Conservation (phyloP, 2,329 filamentous ascomycete species). For the Annulohypoxylon truncatum region DNA sequence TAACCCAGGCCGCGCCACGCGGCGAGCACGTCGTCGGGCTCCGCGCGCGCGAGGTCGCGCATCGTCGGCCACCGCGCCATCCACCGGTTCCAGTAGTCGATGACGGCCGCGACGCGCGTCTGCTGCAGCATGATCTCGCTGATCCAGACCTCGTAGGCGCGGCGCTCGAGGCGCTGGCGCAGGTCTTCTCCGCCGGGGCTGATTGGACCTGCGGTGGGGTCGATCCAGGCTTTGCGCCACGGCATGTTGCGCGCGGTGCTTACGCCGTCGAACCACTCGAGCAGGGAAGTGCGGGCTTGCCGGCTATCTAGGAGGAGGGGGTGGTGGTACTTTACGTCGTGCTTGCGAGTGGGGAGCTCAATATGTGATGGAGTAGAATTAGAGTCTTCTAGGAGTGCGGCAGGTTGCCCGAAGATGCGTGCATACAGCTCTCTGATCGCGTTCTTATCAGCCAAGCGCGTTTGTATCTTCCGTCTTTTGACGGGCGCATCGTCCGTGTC, state of each 20-base stretch:
- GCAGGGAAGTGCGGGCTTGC: slow-evolving; percentile 53
- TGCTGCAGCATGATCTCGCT: slow-evolving; percentile 76
- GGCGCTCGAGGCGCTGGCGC: slow-evolving; percentile 58
- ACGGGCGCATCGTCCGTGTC: slow-evolving; percentile 1
- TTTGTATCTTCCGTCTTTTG: slow-evolving; percentile 42
- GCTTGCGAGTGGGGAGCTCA: slow-evolving; percentile 48
- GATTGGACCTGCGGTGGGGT: slow-evolving; percentile 54
- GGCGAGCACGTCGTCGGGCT: slow-evolving; percentile 65
- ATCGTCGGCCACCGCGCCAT: slow-evolving; percentile 71
- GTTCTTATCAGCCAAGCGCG: slow-evolving; percentile 13
- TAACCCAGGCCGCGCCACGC: slow-evolving; percentile 73
- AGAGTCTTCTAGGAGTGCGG: neutral
- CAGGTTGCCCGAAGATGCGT: slow-evolving; percentile 40
- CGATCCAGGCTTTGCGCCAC: slow-evolving; percentile 69
- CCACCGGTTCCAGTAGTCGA: slow-evolving; percentile 73
- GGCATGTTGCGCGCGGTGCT: slow-evolving; percentile 64
- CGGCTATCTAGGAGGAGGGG: slow-evolving; percentile 60
- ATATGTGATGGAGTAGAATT: neutral
- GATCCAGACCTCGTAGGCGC: slow-evolving; percentile 75
- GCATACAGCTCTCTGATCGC: slow-evolving; percentile 33
- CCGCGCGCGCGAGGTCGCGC: slow-evolving; percentile 64
- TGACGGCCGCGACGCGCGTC: slow-evolving; percentile 70
- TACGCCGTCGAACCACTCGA: slow-evolving; percentile 64
- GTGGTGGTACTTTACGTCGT: slow-evolving; percentile 60
- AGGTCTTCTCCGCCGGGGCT: slow-evolving; percentile 45